These are phyloP conservation scores for Ormosia emarginata DNA, from an alignment of 306 rosid species.

Conservation along the genomic window DNA sequence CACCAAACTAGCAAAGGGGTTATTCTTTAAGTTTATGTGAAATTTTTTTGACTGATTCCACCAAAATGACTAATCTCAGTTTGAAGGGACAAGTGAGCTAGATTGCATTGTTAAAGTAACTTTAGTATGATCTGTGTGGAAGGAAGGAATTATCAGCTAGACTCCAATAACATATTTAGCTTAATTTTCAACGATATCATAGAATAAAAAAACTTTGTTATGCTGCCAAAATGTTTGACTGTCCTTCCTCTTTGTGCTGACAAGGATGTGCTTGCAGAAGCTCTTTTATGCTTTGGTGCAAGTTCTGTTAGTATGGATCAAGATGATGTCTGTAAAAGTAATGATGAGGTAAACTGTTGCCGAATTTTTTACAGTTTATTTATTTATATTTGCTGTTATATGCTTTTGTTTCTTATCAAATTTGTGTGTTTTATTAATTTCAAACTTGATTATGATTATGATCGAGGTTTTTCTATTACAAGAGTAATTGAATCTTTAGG, in stretches of 20 bases:
- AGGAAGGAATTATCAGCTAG: constrained; percentile 2
- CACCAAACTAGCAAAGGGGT: background rate
- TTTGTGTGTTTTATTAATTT: background rate
- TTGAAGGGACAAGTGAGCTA: background rate
- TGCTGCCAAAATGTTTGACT: constrained; percentile 22
- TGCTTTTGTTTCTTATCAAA: background rate
- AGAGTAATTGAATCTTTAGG: background rate
- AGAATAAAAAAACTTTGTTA: background rate
- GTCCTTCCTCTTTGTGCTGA: constrained; percentile 26
- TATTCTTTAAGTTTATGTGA: background rate
- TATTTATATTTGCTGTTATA: background rate
- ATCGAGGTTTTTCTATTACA: background rate
- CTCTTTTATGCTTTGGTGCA: constrained; percentile 92
- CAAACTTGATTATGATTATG: background rate
- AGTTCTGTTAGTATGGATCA: constrained; percentile 61
- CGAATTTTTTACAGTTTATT: background rate
- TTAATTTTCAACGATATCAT: background rate
- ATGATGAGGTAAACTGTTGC: constrained; percentile 46
- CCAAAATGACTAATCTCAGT: background rate
- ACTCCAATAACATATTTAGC: background rate
- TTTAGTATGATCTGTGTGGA: background rate
- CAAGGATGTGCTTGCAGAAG: constrained; percentile 77
- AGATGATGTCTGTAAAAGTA: constrained; percentile 33
- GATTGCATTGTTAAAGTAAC: background rate
- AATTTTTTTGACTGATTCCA: background rate